Base-by-base conservation (phyloP, 441 rosid species). In the Flueggea neowawraea region DNA sequence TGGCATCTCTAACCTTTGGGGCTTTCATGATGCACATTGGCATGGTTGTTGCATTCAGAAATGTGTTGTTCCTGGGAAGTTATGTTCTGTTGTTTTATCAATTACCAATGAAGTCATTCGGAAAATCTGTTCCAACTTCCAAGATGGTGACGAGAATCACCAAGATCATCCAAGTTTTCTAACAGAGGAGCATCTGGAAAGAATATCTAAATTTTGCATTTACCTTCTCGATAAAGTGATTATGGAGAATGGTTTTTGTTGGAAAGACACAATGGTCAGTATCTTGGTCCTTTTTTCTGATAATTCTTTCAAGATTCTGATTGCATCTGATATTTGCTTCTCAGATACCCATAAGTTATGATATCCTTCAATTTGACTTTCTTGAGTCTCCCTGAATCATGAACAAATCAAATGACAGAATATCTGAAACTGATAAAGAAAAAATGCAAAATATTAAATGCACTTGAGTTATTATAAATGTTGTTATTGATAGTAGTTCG, bases 211-310 rank as follows among this genome's bases (percentile, higher is more conserved):
- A 69, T 91, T 91, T 75, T 95, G 97, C 75, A 54, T 89, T 57
- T 83, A 71, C 73, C 84, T 95, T 70, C 89, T 95, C 10, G 76
- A 86, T 73, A 86, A 84, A 74, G 72, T 80, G 58, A 61, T 91
- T 51, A 10, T 51, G 12, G 92, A 86, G 66, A 76, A 76, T 57
- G 63, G 65, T 52, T 89, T 91, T 79, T 74, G 80, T 16, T 89
- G 97, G 97, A 81, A 79, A 70, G 95, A 89, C 52, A 73, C 57
- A 6, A 70, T 73, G 88, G 99, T 91, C 50, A 83, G 90, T 68
- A 59, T 66, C 68, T 3, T 58, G 14, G 15, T 28, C 54, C 58
- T 14, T 16, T 16, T n/a, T 16, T 31, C 4, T 39, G 9, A 10
- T 39, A 28, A 12, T 69, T 16, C 12, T 22, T 15, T 10, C 45